phyloP scores from a whole-genome alignment of 345 rosid species.

The Noccaea caerulescens region DNA sequence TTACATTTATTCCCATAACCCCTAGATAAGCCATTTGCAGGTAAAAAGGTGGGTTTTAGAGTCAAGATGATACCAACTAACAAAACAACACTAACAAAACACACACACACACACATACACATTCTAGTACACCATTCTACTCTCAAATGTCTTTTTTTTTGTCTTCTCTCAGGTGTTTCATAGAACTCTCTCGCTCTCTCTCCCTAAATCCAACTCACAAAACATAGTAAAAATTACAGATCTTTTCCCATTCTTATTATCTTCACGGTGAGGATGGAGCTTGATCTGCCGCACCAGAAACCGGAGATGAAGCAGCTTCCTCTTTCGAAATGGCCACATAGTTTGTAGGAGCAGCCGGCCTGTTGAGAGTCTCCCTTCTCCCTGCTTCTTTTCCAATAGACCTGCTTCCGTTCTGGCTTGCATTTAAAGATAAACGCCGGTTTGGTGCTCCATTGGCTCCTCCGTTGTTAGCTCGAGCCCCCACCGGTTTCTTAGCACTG shows the following conservation, averaged over 20 bases:
- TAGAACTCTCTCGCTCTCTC: slow-evolving; percentile 21
- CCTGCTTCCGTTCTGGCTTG: slow-evolving; percentile 80
- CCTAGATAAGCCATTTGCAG: slow-evolving; percentile 21
- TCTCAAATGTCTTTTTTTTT: slow-evolving; percentile 36
- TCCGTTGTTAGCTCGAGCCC: slow-evolving; percentile 70
- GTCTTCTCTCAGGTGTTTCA: slow-evolving; percentile 35
- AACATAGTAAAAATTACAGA: slow-evolving; percentile 32
- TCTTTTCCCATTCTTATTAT: slow-evolving; percentile 36
- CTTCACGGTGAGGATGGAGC: slow-evolving; percentile 78
- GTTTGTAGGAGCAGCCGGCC: slow-evolving; percentile 78
- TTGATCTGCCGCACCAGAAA: slow-evolving; percentile 65
- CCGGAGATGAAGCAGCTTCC: slow-evolving; percentile 67
- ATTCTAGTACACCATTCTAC: slow-evolving; percentile 42
- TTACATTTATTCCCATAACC: not conserved
- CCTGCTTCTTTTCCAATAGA: slow-evolving; percentile 71
- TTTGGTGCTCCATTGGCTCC: slow-evolving; percentile 79
- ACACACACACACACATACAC: slow-evolving; percentile 35
- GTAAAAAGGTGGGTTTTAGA: not conserved
- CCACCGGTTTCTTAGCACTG: slow-evolving; percentile 67
- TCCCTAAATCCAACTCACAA: slow-evolving; percentile 36
- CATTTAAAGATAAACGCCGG: slow-evolving; percentile 80
- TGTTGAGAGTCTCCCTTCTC: slow-evolving; percentile 63
- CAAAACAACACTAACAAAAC: slow-evolving; percentile 38
- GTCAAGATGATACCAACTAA: slow-evolving; percentile 38
- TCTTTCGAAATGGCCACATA: slow-evolving; percentile 81